A percentile compares a stretch with the other conserved stretches of the same genome.
Conservation (phyloP, 257 asterid genomes). For the Euphrasia confusa region DNA sequence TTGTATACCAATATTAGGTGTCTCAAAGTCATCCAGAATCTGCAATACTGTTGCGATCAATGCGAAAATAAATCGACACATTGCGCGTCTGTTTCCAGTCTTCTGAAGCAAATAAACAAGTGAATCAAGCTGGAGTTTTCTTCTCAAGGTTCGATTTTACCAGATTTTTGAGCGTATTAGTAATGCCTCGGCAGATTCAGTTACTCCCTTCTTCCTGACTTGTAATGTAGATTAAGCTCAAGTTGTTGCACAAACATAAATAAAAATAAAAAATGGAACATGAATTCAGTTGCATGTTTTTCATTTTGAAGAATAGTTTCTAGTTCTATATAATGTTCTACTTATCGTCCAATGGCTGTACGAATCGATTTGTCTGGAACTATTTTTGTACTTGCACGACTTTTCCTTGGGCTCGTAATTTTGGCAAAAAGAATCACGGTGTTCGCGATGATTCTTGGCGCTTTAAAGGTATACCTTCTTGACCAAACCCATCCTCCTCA, state of each 20-base stretch:
- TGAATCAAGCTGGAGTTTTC: constrained; percentile 11
- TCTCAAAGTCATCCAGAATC: constrained; percentile 60
- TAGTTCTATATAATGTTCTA: no score
- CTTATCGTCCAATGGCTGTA: no score
- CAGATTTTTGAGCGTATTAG: background rate
- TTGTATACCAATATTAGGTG: constrained; percentile 43
- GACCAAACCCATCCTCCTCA: constrained; percentile 52
- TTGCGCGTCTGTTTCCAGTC: constrained; percentile 78
- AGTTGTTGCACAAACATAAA: background rate
- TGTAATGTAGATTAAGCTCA: background rate
- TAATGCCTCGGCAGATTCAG: background rate
- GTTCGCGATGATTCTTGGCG: constrained; percentile 56
- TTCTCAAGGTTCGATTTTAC: background rate
- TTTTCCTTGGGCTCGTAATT: constrained; percentile 9
- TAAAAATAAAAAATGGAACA: background rate
- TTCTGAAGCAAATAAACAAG: constrained; percentile 77
- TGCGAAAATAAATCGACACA: constrained; percentile 85
- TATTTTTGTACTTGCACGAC: background rate
- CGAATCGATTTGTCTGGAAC: background rate
- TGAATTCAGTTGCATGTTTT: background rate
- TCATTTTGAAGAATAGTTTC: no score
- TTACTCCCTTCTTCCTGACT: background rate
- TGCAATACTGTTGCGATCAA: constrained; percentile 80
- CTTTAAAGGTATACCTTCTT: constrained; percentile 62
- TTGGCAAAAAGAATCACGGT: constrained; percentile 26